Base-by-base conservation (phyloP, 192 early-diverging fungal genomes). In the Backusella mclennaniae region DNA sequence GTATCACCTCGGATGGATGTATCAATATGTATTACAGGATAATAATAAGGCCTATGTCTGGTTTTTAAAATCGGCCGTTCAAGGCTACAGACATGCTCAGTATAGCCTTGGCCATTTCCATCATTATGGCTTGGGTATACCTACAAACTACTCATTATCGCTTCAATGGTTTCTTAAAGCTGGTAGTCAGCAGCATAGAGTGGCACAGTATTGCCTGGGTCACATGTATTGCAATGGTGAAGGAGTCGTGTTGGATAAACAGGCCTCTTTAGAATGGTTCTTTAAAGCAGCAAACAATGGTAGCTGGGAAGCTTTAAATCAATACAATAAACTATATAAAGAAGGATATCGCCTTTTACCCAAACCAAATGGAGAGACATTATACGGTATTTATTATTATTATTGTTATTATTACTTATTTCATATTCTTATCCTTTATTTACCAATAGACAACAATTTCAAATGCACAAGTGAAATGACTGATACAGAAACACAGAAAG, bases 1-100 rank as follows among this genome's bases (percentile, higher is more conserved):
- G 38, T 53, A 71, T 23, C 42, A 71, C 6, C 6, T 77, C n/a
- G 76, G 68, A 4, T 35, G 70, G 35, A 53, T 77, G 14, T 29
- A 63, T 29, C 56, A 63, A 26, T 29, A 63, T 14, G 56, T 52
- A 59, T 29, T 46, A 29, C 39, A 72, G 31, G 44, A 72, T 17
- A 31, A 46, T 44, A 72, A 72, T 6, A 44, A 53, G 21, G 70
- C 38, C 1, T 46, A 46, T 39, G 14, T 6, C 12, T 49, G 31
- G 17, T 44, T 53, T 72, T 69, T 71, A 26, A 35, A 69, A 53
- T 52, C 76, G 17, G 69, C 41, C 0, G 17, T 46, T 15, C 56
- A 63, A 63, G 56, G 56, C 2, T 26, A 29, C n/a, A 63, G 29
- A 29, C n/a, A 63, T 14, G 56, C 56, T 4, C 56, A 63, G 23